Base-by-base conservation (phyloP, 2,329 filamentous ascomycete genomes). In the Bipolaris sorokiniana region DNA sequence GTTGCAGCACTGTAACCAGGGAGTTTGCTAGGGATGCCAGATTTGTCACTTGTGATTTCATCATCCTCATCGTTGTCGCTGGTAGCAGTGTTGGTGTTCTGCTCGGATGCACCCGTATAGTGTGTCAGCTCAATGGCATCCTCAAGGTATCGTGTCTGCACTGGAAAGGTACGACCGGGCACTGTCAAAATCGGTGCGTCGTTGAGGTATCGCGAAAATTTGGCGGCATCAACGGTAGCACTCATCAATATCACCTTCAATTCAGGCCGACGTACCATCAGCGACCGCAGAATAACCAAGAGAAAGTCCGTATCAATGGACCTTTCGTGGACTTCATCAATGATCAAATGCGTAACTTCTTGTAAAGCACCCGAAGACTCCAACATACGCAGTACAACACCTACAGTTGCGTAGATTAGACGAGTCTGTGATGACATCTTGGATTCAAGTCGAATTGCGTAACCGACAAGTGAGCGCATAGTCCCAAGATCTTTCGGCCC, bases 381-480 rank as follows among this genome's bases (percentile, higher is more conserved):
- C 13, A 99, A 83, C 94, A 99, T 98, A 26, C 95, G 88, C 82
- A 99, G 91, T n/a, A 99, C 92, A 56, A 99, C 96, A 80, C 95
- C 87, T 42, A 87, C 86, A 22, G 86, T 97, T 51, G 95, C 95
- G 77, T 92, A 99, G 5, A 98, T 87, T 23, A 99, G 84, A 49
- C 91, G 84, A 2, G 93, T 98, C 66, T 92, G 88, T 28, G 87
- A 85, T 15, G 88, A 89, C 0, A 90, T 90, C 68, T 96, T 96
- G 47, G 92, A 90, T 75, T 99, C 95, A 18, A 99, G 81, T 16
- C 95, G 87, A 66, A 99, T 97, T 1, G 95, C 92, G 80, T 96
- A 99, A 42, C 95, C 95, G 20, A 99, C 89, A 2, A 99, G 82
- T 3, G 95, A 98, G 51, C 90, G 84, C 40, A 82, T 79, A 0